Conservation (phyloP, 2,329 filamentous ascomycete genomes). For the Aspergillus brasiliensis region DNA sequence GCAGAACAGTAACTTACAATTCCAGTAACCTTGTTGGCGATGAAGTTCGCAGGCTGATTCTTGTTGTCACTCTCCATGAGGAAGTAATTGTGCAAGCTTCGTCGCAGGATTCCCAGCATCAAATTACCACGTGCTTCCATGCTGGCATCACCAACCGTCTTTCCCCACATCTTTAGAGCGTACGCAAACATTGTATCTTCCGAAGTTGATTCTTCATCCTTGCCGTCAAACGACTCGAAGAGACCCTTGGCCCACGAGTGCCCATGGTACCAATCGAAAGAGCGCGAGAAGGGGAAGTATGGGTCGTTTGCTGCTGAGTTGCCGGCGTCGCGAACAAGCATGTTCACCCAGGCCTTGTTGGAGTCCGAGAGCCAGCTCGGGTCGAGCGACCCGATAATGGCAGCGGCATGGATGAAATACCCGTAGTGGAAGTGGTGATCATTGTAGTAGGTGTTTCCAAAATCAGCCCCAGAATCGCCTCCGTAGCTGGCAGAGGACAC, state of each 20-base stretch:
- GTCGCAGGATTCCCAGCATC: conserved; percentile 76
- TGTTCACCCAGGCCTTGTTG: conserved; percentile 81
- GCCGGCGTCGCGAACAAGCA: conserved; percentile 78
- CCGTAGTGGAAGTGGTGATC: conserved; percentile 69
- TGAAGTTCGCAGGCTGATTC: conserved; percentile 73
- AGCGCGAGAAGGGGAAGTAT: conserved; percentile 78
- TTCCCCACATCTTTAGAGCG: conserved; percentile 92
- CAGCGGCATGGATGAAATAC: conserved; percentile 86
- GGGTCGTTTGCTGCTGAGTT: conserved; percentile 72
- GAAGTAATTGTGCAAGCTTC: conserved; percentile 78
- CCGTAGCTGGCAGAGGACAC: conserved; percentile 74
- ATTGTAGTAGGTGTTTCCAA: conserved; percentile 81
- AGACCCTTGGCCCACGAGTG: conserved; percentile 82
- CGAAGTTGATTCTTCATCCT: conserved; percentile 74
- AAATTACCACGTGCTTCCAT: conserved; percentile 83
- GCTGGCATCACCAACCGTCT: conserved; percentile 70
- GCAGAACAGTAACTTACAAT: conserved; percentile 46
- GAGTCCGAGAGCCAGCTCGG: conserved; percentile 67
- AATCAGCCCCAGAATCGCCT: conserved; percentile 72
- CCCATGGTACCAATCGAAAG: conserved; percentile 92
- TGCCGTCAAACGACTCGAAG: conserved; percentile 56
- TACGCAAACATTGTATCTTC: conserved; percentile 89
- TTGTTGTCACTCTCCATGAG: conserved; percentile 72
- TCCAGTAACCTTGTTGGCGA: conserved; percentile 71
- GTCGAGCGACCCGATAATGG: conserved; percentile 79